Base-by-base conservation (phyloP, 331 rosid species). In the Rhamnella rubrinervis region DNA sequence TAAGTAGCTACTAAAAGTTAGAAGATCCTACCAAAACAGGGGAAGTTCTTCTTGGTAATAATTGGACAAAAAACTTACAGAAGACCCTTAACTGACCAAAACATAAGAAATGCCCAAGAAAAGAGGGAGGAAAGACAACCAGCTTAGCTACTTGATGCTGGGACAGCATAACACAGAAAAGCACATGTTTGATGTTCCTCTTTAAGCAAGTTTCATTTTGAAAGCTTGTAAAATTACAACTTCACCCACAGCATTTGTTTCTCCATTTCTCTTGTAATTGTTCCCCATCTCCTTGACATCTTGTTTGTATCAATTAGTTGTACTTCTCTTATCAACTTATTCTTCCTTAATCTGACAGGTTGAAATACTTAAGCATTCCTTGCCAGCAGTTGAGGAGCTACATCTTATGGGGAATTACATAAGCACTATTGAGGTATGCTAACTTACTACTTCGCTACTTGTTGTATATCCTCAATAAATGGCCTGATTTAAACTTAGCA, bases 321-420 rank as follows among this genome's bases (percentile, higher is more conserved):
- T 59, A 10, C 17, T 62, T 15, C 56, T 63, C 59, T 52, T 70
- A 16, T 26, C 58, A 41, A 63, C 17, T 67, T 71, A 18, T 71
- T 67, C 51, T 65, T 53, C 52, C 71, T 77, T 68, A 19, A 72
- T 59, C 68, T 76, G 83, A 73, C 83, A 93, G 97, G 92, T 91
- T 77, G 96, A 91, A 69, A 67, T 78, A 67, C 89, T 91, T 73
- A 78, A 84, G 63, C 78, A 67, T 21, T 80, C 92, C 20, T 80
- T 95, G 68, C 80, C 89, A 71, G 66, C 83, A 70, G 76, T 95
- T 40, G 97, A 91, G 82, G 98, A 95, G 80, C 91, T 90, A 63
- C 97, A 95, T 83, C 87, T 91, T 38, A 78, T 91, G 93, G 92
- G 91, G 57, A 95, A 91, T 81, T 75, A 72, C 55, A 87, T 91